Conservation (phyloP, 768 basidiomycete species). For the Calvatia gigantea region DNA sequence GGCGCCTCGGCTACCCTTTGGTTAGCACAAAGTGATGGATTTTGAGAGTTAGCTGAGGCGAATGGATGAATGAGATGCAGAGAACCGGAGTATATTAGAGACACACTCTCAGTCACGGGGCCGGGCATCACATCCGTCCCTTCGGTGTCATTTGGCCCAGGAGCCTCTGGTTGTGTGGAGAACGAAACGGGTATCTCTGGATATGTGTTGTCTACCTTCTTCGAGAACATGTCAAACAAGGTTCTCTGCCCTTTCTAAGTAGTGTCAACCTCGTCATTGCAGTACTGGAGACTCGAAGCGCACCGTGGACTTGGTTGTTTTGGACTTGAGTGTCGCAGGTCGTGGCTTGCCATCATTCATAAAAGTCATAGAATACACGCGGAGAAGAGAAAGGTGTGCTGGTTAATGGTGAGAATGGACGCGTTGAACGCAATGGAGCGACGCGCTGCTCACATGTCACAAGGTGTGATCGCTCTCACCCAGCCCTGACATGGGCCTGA, state of each 20-base stretch:
- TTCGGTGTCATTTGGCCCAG: neutral
- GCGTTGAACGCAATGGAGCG: neutral
- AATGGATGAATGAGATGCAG: neutral
- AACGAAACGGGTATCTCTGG: neutral
- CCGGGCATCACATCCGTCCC: neutral
- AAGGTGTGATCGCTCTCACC: neutral
- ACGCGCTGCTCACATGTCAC: slow-evolving; percentile 13
- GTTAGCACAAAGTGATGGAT: neutral
- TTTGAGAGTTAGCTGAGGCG: neutral
- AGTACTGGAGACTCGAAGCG: neutral
- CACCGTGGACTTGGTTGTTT: slow-evolving; percentile 7
- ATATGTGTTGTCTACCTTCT: slow-evolving; percentile 15
- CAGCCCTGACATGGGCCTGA: slow-evolving; percentile 3
- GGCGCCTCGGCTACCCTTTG: neutral
- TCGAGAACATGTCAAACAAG: slow-evolving; percentile 34
- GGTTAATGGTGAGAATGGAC: slow-evolving; percentile 1
- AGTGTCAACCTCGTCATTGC: slow-evolving; percentile 1
- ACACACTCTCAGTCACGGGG: neutral
- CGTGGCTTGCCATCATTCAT: neutral
- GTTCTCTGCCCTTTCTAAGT: slow-evolving; percentile 33
- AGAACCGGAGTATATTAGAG: neutral
- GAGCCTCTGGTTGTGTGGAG: neutral
- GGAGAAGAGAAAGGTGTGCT: neutral
- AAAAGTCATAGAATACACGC: neutral
- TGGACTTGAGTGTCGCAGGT: neutral